A percentile compares a stretch with the other conserved stretches of the same genome.
phyloP scores from a whole-genome alignment of 1,284 basidiomycete genomes.

The Microstroma glucosiphilum region DNA sequence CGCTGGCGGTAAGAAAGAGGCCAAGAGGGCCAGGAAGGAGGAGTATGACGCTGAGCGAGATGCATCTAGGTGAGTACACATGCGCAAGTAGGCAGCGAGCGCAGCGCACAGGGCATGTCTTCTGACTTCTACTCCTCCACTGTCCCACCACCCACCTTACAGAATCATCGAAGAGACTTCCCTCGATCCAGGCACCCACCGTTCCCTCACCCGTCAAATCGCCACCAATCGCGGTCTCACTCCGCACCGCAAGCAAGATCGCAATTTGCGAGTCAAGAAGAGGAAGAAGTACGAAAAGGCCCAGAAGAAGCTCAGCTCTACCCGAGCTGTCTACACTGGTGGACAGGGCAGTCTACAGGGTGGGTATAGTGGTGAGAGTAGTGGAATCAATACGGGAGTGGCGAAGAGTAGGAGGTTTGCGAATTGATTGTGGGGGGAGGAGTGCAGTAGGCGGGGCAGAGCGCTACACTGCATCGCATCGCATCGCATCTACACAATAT shows the following conservation, averaged over 20 bases:
- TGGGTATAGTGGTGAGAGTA: conserved; percentile 46
- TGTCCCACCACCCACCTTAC: neutral
- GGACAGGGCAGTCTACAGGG: conserved; percentile 44
- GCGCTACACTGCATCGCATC: too few species aligned
- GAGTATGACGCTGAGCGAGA: conserved; percentile 42
- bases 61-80: conserved; percentile 20
- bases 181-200: conserved; percentile 43
- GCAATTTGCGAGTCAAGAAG: conserved; percentile 50
- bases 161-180: conserved; percentile 32
- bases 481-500: too few species aligned
- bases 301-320: conserved; percentile 44
- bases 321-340: conserved; percentile 48
- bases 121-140: neutral
- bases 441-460: too few species aligned
- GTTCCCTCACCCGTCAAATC: conserved; percentile 44
- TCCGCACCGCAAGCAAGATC: conserved; percentile 39
- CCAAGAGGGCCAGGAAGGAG: conserved; percentile 36
- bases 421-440: conserved; percentile 11
- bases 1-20: conserved; percentile 24
- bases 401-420: conserved; percentile 48
- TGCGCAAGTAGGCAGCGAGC: neutral
- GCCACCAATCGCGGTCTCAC: conserved; percentile 49
- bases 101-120: neutral
- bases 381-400: conserved; percentile 44
- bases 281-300: conserved; percentile 47